phyloP scores from a whole-genome alignment of 2,329 filamentous ascomycete species.

The Dactylella cylindrospora region DNA sequence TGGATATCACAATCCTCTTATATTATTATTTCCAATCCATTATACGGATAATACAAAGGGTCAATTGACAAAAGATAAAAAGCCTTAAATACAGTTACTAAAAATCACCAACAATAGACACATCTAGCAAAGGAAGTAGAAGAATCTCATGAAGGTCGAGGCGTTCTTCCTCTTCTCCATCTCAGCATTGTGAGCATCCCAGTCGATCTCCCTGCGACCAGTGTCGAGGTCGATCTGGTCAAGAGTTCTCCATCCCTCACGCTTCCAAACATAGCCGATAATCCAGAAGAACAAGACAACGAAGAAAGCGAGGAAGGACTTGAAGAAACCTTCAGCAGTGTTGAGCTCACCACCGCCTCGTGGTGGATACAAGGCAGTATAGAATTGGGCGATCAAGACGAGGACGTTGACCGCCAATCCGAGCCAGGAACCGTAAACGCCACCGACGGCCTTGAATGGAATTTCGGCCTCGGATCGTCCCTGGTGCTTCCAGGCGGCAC shows the following conservation, averaged over 20 bases:
- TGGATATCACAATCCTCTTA: no score
- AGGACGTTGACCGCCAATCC: slow-evolving; percentile 62
- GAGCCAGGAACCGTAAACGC: slow-evolving; percentile 64
- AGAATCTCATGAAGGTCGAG: no score
- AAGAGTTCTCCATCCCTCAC: slow-evolving; percentile 61
- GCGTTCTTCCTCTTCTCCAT: slow-evolving; percentile 25
- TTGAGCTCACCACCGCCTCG: slow-evolving; percentile 29
- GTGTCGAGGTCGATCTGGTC: slow-evolving; percentile 68
- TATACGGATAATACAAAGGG: no score
- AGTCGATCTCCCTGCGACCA: slow-evolving; percentile 64
- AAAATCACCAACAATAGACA: no score
- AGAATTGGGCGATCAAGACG: slow-evolving; percentile 59
- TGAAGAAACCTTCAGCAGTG: slow-evolving; percentile 59
- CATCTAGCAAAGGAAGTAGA: no score
- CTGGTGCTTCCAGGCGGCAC: slow-evolving; percentile 61
- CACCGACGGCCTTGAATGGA: slow-evolving; percentile 63
- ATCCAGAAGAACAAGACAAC: slow-evolving; percentile 61
- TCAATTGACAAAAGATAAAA: no score
- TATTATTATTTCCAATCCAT: no score
- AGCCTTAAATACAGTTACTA: no score
- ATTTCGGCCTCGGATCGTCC: slow-evolving; percentile 66
- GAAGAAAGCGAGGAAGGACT: slow-evolving; percentile 59
- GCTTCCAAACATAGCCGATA: slow-evolving; percentile 66
- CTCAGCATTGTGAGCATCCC: slow-evolving; percentile 62
- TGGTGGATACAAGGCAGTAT: slow-evolving; percentile 49